Percentiles rank a stretch among this genome's conserved stretches.
Conservation (phyloP, 495 filamentous ascomycete species). For the Lophiotrema nucula region DNA sequence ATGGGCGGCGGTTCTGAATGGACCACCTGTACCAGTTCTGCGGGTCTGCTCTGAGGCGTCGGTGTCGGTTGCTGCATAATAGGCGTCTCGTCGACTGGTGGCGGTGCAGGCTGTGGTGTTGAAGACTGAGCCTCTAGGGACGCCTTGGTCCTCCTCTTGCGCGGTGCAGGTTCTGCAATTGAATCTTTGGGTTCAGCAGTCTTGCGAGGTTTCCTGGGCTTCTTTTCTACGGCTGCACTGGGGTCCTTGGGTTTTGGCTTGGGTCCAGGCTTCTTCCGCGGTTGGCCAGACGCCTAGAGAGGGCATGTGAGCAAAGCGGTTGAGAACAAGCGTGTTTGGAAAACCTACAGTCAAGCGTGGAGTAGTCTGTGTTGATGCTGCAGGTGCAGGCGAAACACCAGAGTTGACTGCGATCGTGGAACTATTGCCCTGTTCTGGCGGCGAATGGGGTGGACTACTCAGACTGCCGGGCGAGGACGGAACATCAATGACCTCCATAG, state of each 20-base stretch:
- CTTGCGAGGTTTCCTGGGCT: constrained; percentile 51
- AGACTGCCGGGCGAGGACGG: constrained; percentile 29
- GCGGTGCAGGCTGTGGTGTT: constrained; percentile 6
- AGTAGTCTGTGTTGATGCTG: not conserved
- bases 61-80: constrained; percentile 14
- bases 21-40: constrained; percentile 16
- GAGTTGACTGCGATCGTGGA: constrained; percentile 25
- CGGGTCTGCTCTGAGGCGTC: constrained; percentile 22
- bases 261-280: constrained; percentile 34
- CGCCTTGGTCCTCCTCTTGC: constrained; percentile 47
- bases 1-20: constrained; percentile 30
- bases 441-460: constrained; percentile 32
- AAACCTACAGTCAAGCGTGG: constrained; percentile 4
- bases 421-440: constrained; percentile 32
- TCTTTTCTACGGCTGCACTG: constrained; percentile 27
- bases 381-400: constrained; percentile 8
- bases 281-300: constrained; percentile 13
- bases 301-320: constrained; percentile 16
- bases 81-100: constrained; percentile 13
- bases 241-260: constrained; percentile 34
- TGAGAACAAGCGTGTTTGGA: too few relatives aligned
- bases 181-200: constrained; percentile 58
- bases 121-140: constrained; percentile 14
- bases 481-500: constrained; percentile 25
- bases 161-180: constrained; percentile 51